Evolutionary conservation across 768 basidiomycete genomes (phyloP).

Genomic region (Mycena vitilis): DNA sequence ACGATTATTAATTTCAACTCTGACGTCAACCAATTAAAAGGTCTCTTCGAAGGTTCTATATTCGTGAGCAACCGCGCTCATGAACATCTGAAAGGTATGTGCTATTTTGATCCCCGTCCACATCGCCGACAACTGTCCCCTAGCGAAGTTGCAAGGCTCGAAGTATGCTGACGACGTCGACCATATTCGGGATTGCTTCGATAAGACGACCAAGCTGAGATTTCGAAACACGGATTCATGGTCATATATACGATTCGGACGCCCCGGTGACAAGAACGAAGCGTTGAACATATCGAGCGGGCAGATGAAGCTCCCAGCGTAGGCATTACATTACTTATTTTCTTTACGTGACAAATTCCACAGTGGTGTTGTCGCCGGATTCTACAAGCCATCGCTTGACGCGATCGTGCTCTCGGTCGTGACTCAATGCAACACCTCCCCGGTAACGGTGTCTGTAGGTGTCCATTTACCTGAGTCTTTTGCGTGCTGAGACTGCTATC

Average conservation of each 20-base stretch:
- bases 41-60: conserved; percentile 63
- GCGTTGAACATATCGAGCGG: conserved; percentile 56
- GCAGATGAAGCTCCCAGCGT: conserved; percentile 56
- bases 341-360: background rate
- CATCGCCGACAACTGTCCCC: background rate
- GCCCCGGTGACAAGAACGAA: conserved; percentile 53
- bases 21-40: conserved; percentile 39
- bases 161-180: conserved; percentile 55
- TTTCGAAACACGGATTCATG: conserved; percentile 53
- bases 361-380: conserved; percentile 49
- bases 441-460: conserved; percentile 47
- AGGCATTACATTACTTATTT: conserved; percentile 17
- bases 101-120: conserved; percentile 8
- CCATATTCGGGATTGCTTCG: conserved; percentile 57
- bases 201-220: conserved; percentile 57
- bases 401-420: conserved; percentile 50
- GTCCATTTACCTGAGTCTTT: background rate
- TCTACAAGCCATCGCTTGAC: conserved; percentile 52
- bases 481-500: background rate
- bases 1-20: background rate
- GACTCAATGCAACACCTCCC: conserved; percentile 41
- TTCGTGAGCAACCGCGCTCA: conserved; percentile 54
- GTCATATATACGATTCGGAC: conserved; percentile 62
- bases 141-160: conserved; percentile 54
- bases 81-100: conserved; percentile 52